Evolutionary conservation across 2,329 filamentous ascomycete species (phyloP).

Genomic region (Ophiobolus disseminans): DNA sequence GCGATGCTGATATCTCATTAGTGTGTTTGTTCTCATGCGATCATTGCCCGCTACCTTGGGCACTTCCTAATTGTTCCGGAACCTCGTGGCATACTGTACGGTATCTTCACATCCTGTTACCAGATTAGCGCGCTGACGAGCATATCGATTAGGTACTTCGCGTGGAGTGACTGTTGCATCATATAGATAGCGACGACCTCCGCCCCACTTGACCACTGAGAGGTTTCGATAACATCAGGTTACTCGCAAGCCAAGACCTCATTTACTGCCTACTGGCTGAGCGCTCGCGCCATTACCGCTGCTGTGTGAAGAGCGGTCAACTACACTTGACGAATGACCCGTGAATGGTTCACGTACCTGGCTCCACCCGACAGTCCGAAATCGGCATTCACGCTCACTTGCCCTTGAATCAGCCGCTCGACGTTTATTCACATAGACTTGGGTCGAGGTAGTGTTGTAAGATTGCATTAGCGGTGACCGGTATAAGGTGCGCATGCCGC

Average conservation of each 20-base stretch:
- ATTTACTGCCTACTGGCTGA: slow-evolving; percentile 5
- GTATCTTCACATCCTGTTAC: slow-evolving; percentile 15
- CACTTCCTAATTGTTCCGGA: slow-evolving; percentile 17
- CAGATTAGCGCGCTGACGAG: slow-evolving; percentile 29
- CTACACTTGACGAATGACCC: slow-evolving; percentile 27
- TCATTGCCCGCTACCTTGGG: slow-evolving; percentile 19
- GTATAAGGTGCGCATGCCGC: slow-evolving; percentile 12
- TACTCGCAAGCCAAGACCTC: slow-evolving; percentile 8
- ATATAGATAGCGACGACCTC: slow-evolving; percentile 32
- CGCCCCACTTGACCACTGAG: slow-evolving; percentile 22
- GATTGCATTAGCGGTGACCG: slow-evolving; percentile 4
- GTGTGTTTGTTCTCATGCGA: slow-evolving; percentile 43
- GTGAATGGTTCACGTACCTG: slow-evolving; percentile 28
- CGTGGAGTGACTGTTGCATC: slow-evolving; percentile 14
- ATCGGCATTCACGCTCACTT: slow-evolving; percentile 26
- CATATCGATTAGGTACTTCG: slow-evolving; percentile 18
- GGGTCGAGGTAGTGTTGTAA: slow-evolving; percentile 12
- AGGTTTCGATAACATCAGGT: slow-evolving; percentile 3
- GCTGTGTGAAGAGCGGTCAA: slow-evolving; percentile 30
- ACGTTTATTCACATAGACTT: slow-evolving; percentile 15
- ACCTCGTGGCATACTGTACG: slow-evolving; percentile 39
- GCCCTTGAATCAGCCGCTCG: slow-evolving; percentile 6
- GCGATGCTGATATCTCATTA: slow-evolving; percentile 26
- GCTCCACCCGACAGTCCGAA: slow-evolving; percentile 15
- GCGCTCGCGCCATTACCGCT: slow-evolving; percentile 25